Base-by-base conservation (phyloP, 2,329 filamentous ascomycete genomes). In the Aspergillus ruber region DNA sequence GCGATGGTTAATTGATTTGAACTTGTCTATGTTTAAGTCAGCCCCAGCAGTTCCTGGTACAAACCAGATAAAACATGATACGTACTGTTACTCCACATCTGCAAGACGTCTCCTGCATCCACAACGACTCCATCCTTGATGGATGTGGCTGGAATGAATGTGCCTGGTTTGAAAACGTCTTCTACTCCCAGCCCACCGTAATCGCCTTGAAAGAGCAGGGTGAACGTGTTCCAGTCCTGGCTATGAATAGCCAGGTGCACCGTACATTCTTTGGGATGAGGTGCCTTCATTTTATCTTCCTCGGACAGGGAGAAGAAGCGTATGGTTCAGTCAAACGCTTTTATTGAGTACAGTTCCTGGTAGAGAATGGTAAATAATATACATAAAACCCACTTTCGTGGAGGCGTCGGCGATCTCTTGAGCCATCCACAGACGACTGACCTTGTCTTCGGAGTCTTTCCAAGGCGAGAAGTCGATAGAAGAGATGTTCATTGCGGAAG, bases 211-310 rank as follows among this genome's bases (percentile, higher is more conserved):
- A 80, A 79, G 6, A 80, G 61, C 49, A 81, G 53, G 0, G 78
- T 81, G 21, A 80, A 69, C 5, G 72, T 69, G 23, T 69, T 74
- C 71, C 76, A 81, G 54, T 81, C 78, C 81, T 78, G 3, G 75
- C 71, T 0, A 75, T 73, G 75, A 79, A 55, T 80, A 80, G n/a
- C 78, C 42, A 77, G 69, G 56, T 80, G 75, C 2, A 77, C 68
- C 8, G 62, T 66, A 50, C 71, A 73, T 7, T 75, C 76, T 8
- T 69, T 63, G 3, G 75, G 74, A 59, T 77, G 74, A 3, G 73
- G 73, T 1, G 74, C 75, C 45, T 70, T 68, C 64, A 74, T 70
- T 52, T 78, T 78, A 42, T 72, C 65, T 39, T 72, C 68, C 12
- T 59, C 58, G 0, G 70, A 65, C 7, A 78, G 60, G 39, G 69